Evolutionary conservation across 2,329 filamentous ascomycete genomes (phyloP).

Genomic region (Aspergillus puulaauensis): DNA sequence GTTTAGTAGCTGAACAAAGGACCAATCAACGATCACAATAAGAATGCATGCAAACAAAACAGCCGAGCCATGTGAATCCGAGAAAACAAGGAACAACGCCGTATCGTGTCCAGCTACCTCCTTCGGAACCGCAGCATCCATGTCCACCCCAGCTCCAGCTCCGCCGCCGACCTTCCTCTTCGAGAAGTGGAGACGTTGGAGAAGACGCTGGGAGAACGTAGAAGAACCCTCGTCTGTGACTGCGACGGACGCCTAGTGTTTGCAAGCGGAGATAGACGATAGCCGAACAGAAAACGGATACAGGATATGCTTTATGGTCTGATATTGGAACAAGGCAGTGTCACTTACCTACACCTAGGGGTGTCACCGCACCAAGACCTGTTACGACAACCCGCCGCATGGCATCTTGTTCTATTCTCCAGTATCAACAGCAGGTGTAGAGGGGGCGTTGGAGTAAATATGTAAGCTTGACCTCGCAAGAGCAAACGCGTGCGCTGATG

Average conservation of each 20-base stretch:
- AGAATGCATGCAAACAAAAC: not conserved
- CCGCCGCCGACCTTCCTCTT: slow-evolving; percentile 32
- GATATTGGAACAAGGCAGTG: not conserved
- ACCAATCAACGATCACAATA: not conserved
- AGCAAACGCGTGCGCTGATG: not conserved
- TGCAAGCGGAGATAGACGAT: not conserved
- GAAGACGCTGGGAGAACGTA: slow-evolving; percentile 8
- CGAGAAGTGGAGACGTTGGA: slow-evolving; percentile 29
- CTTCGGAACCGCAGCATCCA: slow-evolving; percentile 10
- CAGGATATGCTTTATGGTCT: not conserved
- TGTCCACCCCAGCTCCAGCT: slow-evolving; percentile 11
- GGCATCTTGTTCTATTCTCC: slow-evolving; percentile 16
- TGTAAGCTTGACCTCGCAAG: not conserved
- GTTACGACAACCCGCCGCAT: slow-evolving; percentile 75
- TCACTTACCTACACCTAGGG: slow-evolving; percentile 70
- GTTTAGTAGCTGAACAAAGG: slow-evolving; percentile 8
- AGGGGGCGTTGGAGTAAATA: not conserved
- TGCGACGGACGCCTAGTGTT: not conserved
- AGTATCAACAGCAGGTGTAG: not conserved
- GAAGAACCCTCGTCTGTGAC: not conserved
- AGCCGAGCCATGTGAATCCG: not conserved
- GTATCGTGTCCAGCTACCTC: slow-evolving; percentile 18
- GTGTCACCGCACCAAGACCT: slow-evolving; percentile 77
- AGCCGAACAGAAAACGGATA: not conserved
- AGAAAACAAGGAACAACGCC: not conserved